Base-by-base conservation (phyloP, 2,329 filamentous ascomycete genomes). In the Acarospora socialis region DNA sequence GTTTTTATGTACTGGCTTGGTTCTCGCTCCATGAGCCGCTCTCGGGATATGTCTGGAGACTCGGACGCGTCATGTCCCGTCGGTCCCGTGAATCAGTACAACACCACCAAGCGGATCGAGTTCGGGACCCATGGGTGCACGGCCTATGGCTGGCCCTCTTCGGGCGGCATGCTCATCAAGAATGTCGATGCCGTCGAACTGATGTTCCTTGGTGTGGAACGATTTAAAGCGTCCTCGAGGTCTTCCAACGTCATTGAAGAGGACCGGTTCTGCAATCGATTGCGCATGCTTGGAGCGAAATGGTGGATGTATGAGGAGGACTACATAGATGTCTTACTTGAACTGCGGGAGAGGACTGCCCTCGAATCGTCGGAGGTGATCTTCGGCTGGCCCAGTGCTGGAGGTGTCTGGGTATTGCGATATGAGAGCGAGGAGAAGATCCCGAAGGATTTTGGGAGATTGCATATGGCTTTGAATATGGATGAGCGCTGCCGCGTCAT, bases 251-350 rank as follows among this genome's bases (percentile, higher is more conserved):
- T 8, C 7, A 9, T 28, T 10, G 23, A 33, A n/a, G 31, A 33
- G 13, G 16, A 28, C 16, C 3, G 16, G 7, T 33, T 28, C 24
- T 33, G 23, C 16, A 15, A 9, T 1, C n/a, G 17, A 7, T 27
- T 21, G 24, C 16, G 24, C 19, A 2, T 10, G 15, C 15, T 33
- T 20, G 17, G 23, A 6, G 23, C 23, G 7, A 18, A n/a, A 1
- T 33, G 24, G 17, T 33, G 23, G 31, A 17, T 9, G 6, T 8
- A 15, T 6, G 22, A 28, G 31, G 16, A 28, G 8, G 23, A 21
- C 10, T 28, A 4, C 21, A 28, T 27, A 7, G 16, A 27, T 33
- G 25, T 28, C 9, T 7, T 20, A 9, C 10, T 33, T 4, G 23
- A 10, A 4, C 4, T 28, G 4, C 21, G 16, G 4, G 14, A 20